Conservation (phyloP, 768 basidiomycete genomes). For the Lactarius deliciosus region DNA sequence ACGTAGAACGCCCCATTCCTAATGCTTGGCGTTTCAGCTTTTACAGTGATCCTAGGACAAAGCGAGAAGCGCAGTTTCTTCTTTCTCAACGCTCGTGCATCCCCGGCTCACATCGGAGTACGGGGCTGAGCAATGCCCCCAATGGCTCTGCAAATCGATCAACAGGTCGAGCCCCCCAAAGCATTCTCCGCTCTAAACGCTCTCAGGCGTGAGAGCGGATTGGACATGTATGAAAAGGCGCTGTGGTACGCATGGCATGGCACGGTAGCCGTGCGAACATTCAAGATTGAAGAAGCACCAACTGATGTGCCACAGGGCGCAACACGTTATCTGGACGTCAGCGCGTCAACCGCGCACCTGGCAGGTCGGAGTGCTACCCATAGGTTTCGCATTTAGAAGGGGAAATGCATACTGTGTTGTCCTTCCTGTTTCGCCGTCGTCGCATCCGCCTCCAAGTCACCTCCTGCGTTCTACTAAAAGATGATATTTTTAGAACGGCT, state of each 20-base stretch:
- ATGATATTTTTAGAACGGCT: neutral
- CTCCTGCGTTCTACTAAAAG: neutral
- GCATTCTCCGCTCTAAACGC: neutral
- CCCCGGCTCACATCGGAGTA: neutral
- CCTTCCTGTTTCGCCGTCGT: neutral
- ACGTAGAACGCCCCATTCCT: neutral
- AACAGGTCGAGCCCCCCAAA: neutral
- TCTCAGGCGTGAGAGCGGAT: neutral
- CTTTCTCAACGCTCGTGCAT: neutral
- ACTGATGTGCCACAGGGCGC: neutral
- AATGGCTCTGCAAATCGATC: neutral
- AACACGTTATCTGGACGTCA: neutral
- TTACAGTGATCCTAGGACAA: neutral
- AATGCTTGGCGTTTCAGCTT: neutral
- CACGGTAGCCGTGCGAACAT: neutral
- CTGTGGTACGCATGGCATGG: neutral
- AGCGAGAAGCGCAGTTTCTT: neutral
- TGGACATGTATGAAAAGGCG: neutral
- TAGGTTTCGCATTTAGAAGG: neutral
- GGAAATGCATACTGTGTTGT: neutral
- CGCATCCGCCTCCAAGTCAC: neutral
- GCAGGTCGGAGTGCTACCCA: neutral
- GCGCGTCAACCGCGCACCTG: neutral
- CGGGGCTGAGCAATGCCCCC: neutral
- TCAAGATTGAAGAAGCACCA: neutral